These are phyloP conservation scores for Daldinia childiae DNA, from an alignment of 495 filamentous ascomycete genomes.

Conservation along the genomic window DNA sequence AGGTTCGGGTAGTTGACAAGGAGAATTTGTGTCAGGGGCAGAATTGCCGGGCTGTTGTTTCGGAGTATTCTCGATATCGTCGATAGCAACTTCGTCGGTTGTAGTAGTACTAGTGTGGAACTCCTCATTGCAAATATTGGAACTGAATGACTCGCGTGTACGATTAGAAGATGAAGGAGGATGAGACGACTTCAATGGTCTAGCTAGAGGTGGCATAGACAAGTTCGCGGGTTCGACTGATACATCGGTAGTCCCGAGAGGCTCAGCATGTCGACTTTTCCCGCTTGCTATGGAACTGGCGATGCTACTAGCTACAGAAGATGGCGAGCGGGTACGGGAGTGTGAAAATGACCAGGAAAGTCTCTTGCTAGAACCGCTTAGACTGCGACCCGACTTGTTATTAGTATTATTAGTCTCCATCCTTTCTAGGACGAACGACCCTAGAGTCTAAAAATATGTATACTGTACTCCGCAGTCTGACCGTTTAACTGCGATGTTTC, in stretches of 20 bases:
- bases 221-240: conserved; percentile 65
- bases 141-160: conserved; percentile 47
- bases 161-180: conserved; percentile 38
- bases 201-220: conserved; percentile 66
- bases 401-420: conserved; percentile 23
- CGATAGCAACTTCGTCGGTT: conserved; percentile 42
- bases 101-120: conserved; percentile 22
- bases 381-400: conserved; percentile 24
- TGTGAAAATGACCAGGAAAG: conserved; percentile 42
- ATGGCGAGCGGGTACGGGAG: conserved; percentile 48
- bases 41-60: conserved; percentile 47
- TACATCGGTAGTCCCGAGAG: conserved; percentile 56
- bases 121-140: conserved; percentile 47
- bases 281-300: conserved; percentile 51
- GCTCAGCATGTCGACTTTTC: conserved; percentile 64
- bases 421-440: background rate
- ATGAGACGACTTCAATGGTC: conserved; percentile 36
- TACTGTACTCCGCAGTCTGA: conserved; percentile 18
- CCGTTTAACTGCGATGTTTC: conserved; percentile 17
- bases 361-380: conserved; percentile 29
- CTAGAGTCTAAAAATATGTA: conserved; percentile 9
- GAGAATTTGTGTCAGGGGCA: conserved; percentile 39
- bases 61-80: conserved; percentile 57
- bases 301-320: conserved; percentile 46
- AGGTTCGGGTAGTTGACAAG: conserved; percentile 56